phyloP scores from a whole-genome alignment of 805 yeast species.

The Ogataea kodamae region DNA sequence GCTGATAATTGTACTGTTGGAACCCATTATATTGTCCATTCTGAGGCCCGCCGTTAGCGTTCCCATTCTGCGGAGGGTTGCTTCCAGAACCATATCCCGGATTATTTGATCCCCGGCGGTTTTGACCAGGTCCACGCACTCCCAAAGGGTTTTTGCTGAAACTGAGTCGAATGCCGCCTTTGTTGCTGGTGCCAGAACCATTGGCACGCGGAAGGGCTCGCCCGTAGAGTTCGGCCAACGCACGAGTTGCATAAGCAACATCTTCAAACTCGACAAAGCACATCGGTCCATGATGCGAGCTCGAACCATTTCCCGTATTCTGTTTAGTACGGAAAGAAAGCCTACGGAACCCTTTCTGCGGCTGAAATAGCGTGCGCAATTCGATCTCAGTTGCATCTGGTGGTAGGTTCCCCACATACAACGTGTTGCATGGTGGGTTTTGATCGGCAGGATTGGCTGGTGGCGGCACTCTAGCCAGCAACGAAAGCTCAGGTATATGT shows the following conservation, averaged over 20 bases:
- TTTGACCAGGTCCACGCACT: constrained; percentile 65
- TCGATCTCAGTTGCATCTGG: constrained; percentile 96
- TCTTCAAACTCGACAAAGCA: constrained; percentile 99
- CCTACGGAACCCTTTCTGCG: constrained; percentile 89
- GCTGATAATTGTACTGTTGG: constrained; percentile 21
- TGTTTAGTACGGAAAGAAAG: constrained; percentile 83
- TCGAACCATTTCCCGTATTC: constrained; percentile 25
- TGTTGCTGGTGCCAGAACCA: constrained; percentile 38
- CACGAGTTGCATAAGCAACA: constrained; percentile 88
- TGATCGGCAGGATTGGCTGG: constrained; percentile 99
- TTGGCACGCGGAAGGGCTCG: constrained; percentile 81
- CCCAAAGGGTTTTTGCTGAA: constrained; percentile 97
- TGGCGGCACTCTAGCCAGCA: constrained; percentile 77
- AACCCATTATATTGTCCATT: constrained; percentile 16
- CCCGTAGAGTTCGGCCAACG: constrained; percentile 91
- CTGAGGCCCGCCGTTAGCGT: constrained; percentile 8
- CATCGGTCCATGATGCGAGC: constrained; percentile 88
- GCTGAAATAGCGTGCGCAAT: constrained; percentile 78
- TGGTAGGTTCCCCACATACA: constrained; percentile 95
- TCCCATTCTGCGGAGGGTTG: constrained; percentile 12
- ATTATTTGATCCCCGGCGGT: constrained; percentile 27
- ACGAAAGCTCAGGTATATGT: constrained; percentile 56
- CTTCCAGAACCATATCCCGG: constrained; percentile 16
- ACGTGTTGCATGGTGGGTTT: constrained; percentile 96
- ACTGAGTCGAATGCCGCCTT: constrained; percentile 92